phyloP scores from a whole-genome alignment of 345 rosid species.

The Populus deltoides region DNA sequence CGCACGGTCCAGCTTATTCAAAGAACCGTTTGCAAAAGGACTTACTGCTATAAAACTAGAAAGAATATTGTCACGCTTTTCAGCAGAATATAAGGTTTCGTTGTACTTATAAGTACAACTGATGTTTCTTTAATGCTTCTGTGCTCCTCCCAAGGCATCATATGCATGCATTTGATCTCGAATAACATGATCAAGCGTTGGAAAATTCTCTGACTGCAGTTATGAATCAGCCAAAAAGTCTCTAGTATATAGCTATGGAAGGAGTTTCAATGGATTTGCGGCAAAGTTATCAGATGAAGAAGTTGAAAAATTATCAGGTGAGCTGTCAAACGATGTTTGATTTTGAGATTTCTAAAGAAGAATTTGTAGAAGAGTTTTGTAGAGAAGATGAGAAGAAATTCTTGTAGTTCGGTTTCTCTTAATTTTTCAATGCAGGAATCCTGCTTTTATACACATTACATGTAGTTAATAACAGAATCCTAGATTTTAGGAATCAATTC shows the following conservation, averaged over 20 bases:
- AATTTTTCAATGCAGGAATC: no score
- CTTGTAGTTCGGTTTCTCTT: no score
- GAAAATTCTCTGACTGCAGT: constrained; percentile 21
- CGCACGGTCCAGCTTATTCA: no score
- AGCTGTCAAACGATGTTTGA: constrained; percentile 1
- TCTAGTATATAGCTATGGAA: constrained; percentile 36
- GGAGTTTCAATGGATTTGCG: constrained; percentile 44
- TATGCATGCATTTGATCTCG: neutral
- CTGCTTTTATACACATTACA: no score
- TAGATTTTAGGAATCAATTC: no score
- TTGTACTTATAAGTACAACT: neutral
- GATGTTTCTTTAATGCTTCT: neutral
- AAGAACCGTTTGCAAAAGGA: neutral
- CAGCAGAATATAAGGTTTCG: neutral
- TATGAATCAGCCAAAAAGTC: constrained; percentile 25
- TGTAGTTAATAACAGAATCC: no score
- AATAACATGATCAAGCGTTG: neutral
- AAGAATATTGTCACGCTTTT: neutral
- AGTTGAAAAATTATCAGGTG: constrained; percentile 35
- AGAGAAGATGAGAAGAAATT: no score
- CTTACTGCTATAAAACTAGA: neutral
- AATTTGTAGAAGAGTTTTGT: no score
- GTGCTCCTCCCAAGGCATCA: neutral
- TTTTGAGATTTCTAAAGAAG: no score
- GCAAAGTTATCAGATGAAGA: constrained; percentile 39